Base-by-base conservation (phyloP, 306 rosid genomes). In the Lathyrus aphaca region DNA sequence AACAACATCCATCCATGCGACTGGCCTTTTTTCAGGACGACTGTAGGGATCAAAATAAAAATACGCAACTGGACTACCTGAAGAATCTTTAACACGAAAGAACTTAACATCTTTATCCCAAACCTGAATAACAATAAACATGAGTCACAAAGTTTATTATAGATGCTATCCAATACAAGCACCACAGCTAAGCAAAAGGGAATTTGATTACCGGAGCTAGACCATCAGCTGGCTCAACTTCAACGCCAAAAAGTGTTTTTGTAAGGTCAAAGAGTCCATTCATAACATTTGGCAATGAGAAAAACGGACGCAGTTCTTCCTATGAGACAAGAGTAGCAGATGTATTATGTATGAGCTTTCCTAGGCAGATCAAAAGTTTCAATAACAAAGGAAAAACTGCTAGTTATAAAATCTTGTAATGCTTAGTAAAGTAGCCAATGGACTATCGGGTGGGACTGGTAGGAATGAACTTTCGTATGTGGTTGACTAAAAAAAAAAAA, bases 1-100 rank as follows among this genome's bases (percentile, higher is more conserved):
- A 73, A 94, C 98, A 80, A 88, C 97, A 81, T 73, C 87, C 97
- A 90, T 94, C 97, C 98, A 94, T 50, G 98, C 98, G 81, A 96
- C 98, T 82, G 87, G 90, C 55, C 63, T 88, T 87, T 94, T 94
- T 79, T 94, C 98, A 14, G 98, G 85, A 64, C 98, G 95, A 64
- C 95, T 80, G 71, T 94, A 94, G 42, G 98, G 98, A 82, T 94
- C 98, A 57, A 94, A 94, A 80, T 90, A 94, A 75, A 94, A 90
- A 76, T 85, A 94, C 0, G 98, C 97, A 82, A 90, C 70, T 29
- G 95, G 96, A 71, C 64, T 81, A 25, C 96, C 89, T 2, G 83
- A 84, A 56, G 90, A 82, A 80, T 88, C 91, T 80, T 94, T 88
- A 30, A 94, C 86, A 21, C 86, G 2, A 61, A 82, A 94, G 86